Conservation (phyloP, 2,329 filamentous ascomycete species). For the Alternaria metachromatica region DNA sequence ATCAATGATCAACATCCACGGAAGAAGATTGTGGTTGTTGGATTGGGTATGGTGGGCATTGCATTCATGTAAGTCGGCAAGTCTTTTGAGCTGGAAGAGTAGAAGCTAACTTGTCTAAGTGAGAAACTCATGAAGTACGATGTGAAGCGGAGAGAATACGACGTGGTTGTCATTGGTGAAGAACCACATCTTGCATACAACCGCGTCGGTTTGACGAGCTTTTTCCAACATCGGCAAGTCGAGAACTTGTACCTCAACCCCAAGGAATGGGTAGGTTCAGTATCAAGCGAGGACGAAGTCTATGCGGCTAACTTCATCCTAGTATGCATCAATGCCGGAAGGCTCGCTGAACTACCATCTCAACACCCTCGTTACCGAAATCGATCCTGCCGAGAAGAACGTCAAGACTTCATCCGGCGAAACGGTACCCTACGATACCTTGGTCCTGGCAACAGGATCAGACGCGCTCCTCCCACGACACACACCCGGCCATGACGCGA, state of each 20-base stretch:
- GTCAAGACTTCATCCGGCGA: slow-evolving; percentile 75
- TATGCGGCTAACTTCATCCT: slow-evolving; percentile 6
- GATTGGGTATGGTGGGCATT: slow-evolving; percentile 90
- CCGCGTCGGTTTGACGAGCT: slow-evolving; percentile 85
- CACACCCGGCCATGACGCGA: slow-evolving; percentile 78
- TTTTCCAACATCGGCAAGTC: slow-evolving; percentile 84
- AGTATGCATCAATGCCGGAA: slow-evolving; percentile 72
- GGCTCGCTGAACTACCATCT: slow-evolving; percentile 76
- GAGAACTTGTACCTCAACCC: slow-evolving; percentile 91
- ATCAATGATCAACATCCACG: slow-evolving; percentile 44
- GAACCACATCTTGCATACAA: slow-evolving; percentile 90
- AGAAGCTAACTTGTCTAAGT: slow-evolving; percentile 54
- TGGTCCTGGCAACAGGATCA: slow-evolving; percentile 86
- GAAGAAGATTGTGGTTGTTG: slow-evolving; percentile 81
- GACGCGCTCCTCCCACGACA: slow-evolving; percentile 76
- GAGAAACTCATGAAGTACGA: slow-evolving; percentile 91
- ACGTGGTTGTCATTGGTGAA: slow-evolving; percentile 85
- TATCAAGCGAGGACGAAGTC: neutral
- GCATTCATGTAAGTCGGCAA: slow-evolving; percentile 75
- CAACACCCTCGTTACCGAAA: slow-evolving; percentile 74
- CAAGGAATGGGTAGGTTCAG: slow-evolving; percentile 70
- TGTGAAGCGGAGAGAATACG: slow-evolving; percentile 74
- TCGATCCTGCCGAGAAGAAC: slow-evolving; percentile 68
- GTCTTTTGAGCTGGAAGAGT: neutral
- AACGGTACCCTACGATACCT: slow-evolving; percentile 75